Conservation (phyloP, 306 rosid species). For the Citrullus mucosospermus region DNA sequence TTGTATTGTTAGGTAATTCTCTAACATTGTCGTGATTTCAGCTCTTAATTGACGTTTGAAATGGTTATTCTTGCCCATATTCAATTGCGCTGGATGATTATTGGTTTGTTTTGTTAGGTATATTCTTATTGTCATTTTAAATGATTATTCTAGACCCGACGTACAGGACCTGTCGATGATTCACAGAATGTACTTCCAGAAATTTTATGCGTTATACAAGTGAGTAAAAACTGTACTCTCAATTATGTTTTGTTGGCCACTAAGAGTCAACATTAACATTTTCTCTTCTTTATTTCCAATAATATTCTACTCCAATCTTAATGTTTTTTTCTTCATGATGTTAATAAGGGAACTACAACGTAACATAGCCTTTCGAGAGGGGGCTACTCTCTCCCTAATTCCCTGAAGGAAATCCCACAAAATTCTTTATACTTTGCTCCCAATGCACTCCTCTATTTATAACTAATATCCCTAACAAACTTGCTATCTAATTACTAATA, state of each 20-base stretch:
- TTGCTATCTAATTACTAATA: too few species aligned
- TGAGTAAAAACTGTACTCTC: neutral
- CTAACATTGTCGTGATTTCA: neutral
- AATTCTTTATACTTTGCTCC: too few species aligned
- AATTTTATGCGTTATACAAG: slow-evolving; percentile 91
- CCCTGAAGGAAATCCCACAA: too few species aligned
- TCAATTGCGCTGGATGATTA: slow-evolving; percentile 72
- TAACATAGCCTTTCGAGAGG: too few species aligned
- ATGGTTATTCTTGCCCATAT: neutral
- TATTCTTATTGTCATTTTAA: neutral
- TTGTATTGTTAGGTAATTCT: slow-evolving; percentile 69
- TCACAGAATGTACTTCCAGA: slow-evolving; percentile 84
- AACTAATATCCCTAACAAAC: too few species aligned
- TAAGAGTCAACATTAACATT: neutral
- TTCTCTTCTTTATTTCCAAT: neutral
- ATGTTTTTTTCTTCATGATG: neutral
- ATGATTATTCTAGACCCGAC: neutral
- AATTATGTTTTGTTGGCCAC: neutral
- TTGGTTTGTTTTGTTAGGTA: slow-evolving; percentile 56
- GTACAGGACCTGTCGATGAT: slow-evolving; percentile 81
- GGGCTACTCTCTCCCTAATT: too few species aligned
- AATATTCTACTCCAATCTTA: neutral
- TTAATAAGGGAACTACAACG: neutral
- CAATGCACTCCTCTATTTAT: too few species aligned
- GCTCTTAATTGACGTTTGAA: neutral